Evolutionary conservation across 1,139 yeast genomes (phyloP).

Genomic region (Scheffersomyces titani): DNA sequence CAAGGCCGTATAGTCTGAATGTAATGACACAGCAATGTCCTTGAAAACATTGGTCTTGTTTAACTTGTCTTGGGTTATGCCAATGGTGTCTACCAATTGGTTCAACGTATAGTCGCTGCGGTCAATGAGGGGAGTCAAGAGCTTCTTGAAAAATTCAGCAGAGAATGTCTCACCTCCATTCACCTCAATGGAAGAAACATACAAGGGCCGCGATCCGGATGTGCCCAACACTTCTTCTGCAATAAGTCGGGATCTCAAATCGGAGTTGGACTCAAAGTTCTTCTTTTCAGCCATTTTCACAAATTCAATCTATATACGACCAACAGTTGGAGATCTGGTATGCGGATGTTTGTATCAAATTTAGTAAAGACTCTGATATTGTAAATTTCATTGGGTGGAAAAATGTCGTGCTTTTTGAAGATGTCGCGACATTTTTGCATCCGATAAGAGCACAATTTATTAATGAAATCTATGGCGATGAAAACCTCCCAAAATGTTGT

Average conservation of each 20-base stretch:
- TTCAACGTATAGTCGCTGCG: slow-evolving; percentile 48
- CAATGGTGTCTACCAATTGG: slow-evolving; percentile 35
- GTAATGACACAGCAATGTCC: slow-evolving; percentile 32
- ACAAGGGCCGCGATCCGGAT: slow-evolving; percentile 44
- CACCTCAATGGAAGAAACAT: slow-evolving; percentile 47
- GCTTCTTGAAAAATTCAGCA: slow-evolving; percentile 45
- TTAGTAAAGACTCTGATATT: neutral
- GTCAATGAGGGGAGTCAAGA: slow-evolving; percentile 45
- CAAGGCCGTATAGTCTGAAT: slow-evolving; percentile 33
- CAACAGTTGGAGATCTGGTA: neutral
- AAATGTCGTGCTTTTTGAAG: neutral
- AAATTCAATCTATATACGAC: neutral
- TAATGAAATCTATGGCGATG: slow-evolving; percentile 5
- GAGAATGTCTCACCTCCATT: slow-evolving; percentile 52
- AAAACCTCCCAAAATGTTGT: neutral
- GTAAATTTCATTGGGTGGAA: slow-evolving; percentile 1
- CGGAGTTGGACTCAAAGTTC: slow-evolving; percentile 7
- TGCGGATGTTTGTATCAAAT: neutral
- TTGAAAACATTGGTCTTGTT: slow-evolving; percentile 48
- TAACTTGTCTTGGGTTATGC: slow-evolving; percentile 28
- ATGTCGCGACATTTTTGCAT: neutral
- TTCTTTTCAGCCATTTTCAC: neutral
- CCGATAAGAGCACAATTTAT: neutral
- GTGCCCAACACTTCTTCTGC: slow-evolving; percentile 34
- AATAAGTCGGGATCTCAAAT: slow-evolving; percentile 29